phyloP scores from a whole-genome alignment of 2,329 filamentous ascomycete species.

The Xylariales sp. region DNA sequence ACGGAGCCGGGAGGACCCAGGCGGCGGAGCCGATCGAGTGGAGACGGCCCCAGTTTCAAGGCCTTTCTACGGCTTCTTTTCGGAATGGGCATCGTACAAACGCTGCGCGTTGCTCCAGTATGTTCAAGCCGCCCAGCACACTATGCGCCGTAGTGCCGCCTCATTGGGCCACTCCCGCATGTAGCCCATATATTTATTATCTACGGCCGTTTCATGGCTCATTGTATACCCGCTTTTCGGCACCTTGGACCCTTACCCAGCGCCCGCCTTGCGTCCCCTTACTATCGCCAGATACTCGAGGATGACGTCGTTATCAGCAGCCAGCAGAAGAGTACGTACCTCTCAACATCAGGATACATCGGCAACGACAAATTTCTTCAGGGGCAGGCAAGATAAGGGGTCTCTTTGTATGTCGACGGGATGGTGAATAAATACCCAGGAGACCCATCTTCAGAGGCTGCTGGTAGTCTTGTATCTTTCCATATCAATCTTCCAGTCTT shows the following conservation, averaged over 20 bases:
- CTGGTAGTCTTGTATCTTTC: constrained; percentile 1
- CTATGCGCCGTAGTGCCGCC: too few relatives aligned
- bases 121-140: too few relatives aligned
- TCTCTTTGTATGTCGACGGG: too few relatives aligned
- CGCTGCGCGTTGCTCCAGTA: background rate
- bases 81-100: constrained; percentile 5
- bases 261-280: constrained; percentile 2
- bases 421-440: too few relatives aligned
- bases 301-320: constrained; percentile 7
- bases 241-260: constrained; percentile 1
- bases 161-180: too few relatives aligned
- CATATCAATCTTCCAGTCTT: background rate
- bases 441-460: too few relatives aligned
- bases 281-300: background rate
- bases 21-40: constrained; percentile 8
- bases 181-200: background rate
- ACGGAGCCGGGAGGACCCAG: constrained; percentile 8
- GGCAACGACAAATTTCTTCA: constrained; percentile 3
- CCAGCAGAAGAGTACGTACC: background rate
- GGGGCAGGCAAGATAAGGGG: too few relatives aligned
- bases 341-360: background rate
- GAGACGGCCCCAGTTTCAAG: constrained; percentile 4
- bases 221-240: background rate
- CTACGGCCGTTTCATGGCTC: background rate
- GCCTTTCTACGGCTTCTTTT: constrained; percentile 11